Evolutionary conservation across 768 basidiomycete genomes (phyloP).

Genomic region (Termitomyces bulborhizus): DNA sequence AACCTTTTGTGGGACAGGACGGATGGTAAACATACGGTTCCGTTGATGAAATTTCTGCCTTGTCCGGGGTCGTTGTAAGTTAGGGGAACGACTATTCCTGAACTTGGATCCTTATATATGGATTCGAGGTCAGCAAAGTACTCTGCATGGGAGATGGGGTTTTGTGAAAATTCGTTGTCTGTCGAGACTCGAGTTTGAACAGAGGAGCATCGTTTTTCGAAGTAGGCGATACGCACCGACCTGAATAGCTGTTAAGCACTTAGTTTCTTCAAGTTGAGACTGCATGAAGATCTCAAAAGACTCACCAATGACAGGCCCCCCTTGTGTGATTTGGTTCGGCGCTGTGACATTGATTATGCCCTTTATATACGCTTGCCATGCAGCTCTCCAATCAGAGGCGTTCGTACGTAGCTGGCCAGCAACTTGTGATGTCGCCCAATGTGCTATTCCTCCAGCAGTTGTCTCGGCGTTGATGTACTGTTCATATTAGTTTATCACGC

Average conservation of each 20-base stretch:
- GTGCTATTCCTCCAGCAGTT: conserved; percentile 65
- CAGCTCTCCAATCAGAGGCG: conserved; percentile 58
- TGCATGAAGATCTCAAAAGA: not conserved
- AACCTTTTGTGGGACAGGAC: not conserved
- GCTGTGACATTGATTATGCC: conserved; percentile 55
- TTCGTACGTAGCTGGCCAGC: conserved; percentile 68
- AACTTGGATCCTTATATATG: conserved; percentile 37
- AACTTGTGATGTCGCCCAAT: conserved; percentile 67
- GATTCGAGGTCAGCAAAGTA: conserved; percentile 62
- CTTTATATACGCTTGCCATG: conserved; percentile 70
- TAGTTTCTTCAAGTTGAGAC: not conserved
- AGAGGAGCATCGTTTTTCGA: not conserved
- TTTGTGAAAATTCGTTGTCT: conserved; percentile 77
- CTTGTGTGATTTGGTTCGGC: conserved; percentile 62
- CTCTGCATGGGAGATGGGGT: conserved; percentile 32
- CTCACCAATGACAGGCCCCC: conserved; percentile 72
- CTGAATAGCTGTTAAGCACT: conserved; percentile 38
- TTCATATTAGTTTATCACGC: not conserved
- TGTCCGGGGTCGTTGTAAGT: conserved; percentile 69
- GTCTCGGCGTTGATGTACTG: conserved; percentile 79
- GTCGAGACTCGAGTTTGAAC: not conserved
- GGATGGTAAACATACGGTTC: conserved; percentile 41
- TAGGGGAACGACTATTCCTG: conserved; percentile 59
- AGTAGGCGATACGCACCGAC: conserved; percentile 30
- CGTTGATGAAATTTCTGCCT: conserved; percentile 59